Base-by-base conservation (phyloP, 2,329 filamentous ascomycete genomes). In the Fusarium buxicola region DNA sequence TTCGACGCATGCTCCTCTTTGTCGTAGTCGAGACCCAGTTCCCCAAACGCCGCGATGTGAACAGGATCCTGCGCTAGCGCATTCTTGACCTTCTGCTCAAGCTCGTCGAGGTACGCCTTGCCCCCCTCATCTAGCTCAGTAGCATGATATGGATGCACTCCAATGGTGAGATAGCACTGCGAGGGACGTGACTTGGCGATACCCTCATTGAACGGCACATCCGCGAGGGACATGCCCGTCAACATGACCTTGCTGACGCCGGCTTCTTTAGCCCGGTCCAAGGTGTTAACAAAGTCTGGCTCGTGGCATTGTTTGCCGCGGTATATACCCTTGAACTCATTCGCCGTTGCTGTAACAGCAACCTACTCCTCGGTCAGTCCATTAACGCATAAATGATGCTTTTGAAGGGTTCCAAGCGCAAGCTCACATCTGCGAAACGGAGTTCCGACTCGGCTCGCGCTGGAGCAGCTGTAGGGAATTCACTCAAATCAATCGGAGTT, bases 111-210 rank as follows among this genome's bases (percentile, higher is more conserved):
- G 28, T 71, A 69, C 9, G 64, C 39, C 41, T 69, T 58, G 4
- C 70, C 69, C 18, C 69, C 69, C 8, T 65, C 53, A 7, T 79
- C 78, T 1, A 81, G 76, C 53, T 83, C 80, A 0, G 66, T 66
- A 0, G 80, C 81, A 43, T 84, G 80, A 52, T 84, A 84, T 0
- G 81, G 81, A 54, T 84, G 82, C 4, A 84, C 74, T 2, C 82
- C 82, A 9, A 84, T 73, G 2, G 82, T 84, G 53, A 81, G 69
- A 10, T 73, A 78, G 57, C 80, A 82, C 28, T 72, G 70, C 3
- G 56, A 38, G 3, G 72, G 74, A 2, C 69, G 72, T 2, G 69
- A 69, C 39, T 63, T 51, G 9, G 71, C 73, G 25, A 76, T 71
- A 12, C 57, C 63, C 4, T 70, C 57, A 45, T 77, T 76, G 13